phyloP scores from a whole-genome alignment of 192 early-diverging fungal genomes.

The Pilobolus umbonatus region DNA sequence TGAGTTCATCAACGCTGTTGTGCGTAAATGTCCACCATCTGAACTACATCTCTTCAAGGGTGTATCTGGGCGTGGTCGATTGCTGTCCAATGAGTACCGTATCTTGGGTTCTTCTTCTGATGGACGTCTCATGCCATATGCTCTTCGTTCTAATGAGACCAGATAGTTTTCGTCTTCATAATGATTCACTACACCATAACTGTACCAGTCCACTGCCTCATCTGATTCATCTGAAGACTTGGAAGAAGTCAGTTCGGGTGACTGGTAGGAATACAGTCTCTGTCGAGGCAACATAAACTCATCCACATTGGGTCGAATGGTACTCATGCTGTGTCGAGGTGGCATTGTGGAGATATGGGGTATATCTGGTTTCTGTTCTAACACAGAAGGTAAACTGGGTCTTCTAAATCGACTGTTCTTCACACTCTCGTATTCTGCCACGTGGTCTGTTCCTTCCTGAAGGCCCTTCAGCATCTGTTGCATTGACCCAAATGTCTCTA shows the following conservation, averaged over 20 bases:
- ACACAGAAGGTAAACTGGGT: conserved; percentile 30
- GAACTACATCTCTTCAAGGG: conserved; percentile 31
- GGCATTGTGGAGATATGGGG: conserved; percentile 10
- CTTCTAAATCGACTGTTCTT: conserved; percentile 21
- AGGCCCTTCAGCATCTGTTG: conserved; percentile 22
- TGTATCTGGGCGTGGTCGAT: conserved; percentile 1
- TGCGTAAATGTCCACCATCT: conserved; percentile 26
- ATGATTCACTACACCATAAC: conserved; percentile 22
- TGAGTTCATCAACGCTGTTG: conserved; percentile 22
- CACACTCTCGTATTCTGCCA: background rate
- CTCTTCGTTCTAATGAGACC: conserved; percentile 26
- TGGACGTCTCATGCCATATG: conserved; percentile 11
- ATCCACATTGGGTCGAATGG: background rate
- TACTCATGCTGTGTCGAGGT: background rate
- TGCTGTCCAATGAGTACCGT: conserved; percentile 21
- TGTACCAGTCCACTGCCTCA: conserved; percentile 17
- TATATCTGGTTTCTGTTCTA: conserved; percentile 22
- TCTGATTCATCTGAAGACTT: conserved; percentile 13
- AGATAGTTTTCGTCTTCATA: conserved; percentile 30
- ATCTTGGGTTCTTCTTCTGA: conserved; percentile 7
- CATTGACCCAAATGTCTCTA: conserved; percentile 36
- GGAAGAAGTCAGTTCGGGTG: conserved; percentile 1
- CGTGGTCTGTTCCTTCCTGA: conserved; percentile 8
- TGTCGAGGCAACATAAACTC: background rate
- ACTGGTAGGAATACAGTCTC: background rate